phyloP scores from a whole-genome alignment of 306 rosid species.

The Medicago arabica region DNA sequence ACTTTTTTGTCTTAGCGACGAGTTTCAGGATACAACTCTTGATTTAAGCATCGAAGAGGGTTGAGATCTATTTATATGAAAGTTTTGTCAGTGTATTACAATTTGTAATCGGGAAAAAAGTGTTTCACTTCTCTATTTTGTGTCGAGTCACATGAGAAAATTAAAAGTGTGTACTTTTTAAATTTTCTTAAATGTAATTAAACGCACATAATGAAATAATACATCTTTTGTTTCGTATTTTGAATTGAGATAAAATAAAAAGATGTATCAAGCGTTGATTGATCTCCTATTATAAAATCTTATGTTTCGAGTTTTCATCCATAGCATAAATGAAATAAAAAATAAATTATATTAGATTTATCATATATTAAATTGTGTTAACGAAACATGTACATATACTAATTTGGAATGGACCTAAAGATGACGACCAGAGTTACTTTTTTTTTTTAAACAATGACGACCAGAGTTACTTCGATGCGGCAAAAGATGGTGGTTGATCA shows the following conservation, averaged over 20 bases:
- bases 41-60: not conserved
- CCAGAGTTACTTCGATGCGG: too few species aligned
- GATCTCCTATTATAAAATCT: not conserved
- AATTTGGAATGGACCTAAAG: too few species aligned
- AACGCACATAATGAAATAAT: not conserved
- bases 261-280: not conserved
- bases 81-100: not conserved
- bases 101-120: not conserved
- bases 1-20: not conserved
- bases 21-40: not conserved
- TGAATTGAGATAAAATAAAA: too few species aligned
- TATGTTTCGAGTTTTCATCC: not conserved
- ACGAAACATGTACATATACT: too few species aligned
- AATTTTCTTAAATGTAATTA: not conserved
- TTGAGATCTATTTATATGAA: not conserved
- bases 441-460: too few species aligned
- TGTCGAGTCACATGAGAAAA: not conserved
- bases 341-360: too few species aligned
- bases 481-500: too few species aligned
- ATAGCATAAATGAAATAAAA: not conserved
- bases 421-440: too few species aligned
- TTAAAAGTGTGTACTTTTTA: not conserved
- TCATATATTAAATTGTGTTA: too few species aligned
- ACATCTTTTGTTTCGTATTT: too few species aligned
- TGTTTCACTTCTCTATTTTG: not conserved